A percentile compares a stretch with the other conserved stretches of the same genome.
These are phyloP conservation scores for Pezicula radicicola DNA, from an alignment of 2,329 filamentous ascomycete species.

Conservation along the genomic window DNA sequence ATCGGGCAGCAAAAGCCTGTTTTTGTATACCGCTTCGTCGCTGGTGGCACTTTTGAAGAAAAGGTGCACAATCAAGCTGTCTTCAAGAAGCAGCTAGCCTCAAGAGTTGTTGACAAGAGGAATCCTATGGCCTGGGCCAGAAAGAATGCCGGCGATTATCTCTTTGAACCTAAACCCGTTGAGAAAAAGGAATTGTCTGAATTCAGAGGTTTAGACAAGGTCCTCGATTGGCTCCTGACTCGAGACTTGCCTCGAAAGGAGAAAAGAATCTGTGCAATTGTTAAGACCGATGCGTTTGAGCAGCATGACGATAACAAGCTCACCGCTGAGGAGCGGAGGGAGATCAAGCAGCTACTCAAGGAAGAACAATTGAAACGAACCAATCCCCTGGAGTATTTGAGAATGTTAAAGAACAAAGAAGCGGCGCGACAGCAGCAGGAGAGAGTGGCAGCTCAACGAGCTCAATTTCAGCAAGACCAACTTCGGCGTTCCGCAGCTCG, in stretches of 20 bases:
- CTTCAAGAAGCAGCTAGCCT: constrained; percentile 80
- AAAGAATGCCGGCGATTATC: constrained; percentile 49
- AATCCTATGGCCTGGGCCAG: constrained; percentile 67
- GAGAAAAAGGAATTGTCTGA: constrained; percentile 46
- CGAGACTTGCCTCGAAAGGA: constrained; percentile 49
- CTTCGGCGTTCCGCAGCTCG: background rate
- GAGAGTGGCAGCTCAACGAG: background rate
- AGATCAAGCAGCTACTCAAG: constrained; percentile 44
- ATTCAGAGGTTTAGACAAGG: constrained; percentile 56
- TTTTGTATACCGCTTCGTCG: constrained; percentile 78
- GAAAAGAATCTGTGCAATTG: constrained; percentile 50
- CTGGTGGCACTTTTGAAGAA: constrained; percentile 77
- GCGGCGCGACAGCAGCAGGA: background rate
- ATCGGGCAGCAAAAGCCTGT: constrained; percentile 79
- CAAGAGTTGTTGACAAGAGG: constrained; percentile 79
- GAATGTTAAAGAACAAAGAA: background rate
- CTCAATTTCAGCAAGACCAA: background rate
- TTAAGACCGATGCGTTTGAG: constrained; percentile 70
- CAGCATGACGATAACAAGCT: constrained; percentile 63
- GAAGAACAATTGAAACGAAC: constrained; percentile 27
- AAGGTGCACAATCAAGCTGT: constrained; percentile 69
- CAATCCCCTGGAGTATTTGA: constrained; percentile 17
- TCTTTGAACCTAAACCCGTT: constrained; percentile 55
- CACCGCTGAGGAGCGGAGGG: constrained; percentile 56
- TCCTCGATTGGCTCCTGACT: constrained; percentile 61